Percentiles rank a stretch among this genome's conserved stretches.
phyloP scores from a whole-genome alignment of 2,329 filamentous ascomycete genomes.

The Didymosphaeria variabile region DNA sequence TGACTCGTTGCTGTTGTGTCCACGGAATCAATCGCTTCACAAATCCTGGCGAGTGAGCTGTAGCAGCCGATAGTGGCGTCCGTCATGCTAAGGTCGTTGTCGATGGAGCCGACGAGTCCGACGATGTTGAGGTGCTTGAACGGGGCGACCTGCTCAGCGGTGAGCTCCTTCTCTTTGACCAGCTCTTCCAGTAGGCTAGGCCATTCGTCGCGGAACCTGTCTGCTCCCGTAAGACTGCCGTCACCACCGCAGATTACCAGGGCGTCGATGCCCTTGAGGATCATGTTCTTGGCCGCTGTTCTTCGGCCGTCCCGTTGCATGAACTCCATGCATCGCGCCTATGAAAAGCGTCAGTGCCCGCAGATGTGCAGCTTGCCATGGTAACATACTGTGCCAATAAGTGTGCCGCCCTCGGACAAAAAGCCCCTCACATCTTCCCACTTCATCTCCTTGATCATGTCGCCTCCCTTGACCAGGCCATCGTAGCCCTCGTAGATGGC shows the following conservation, averaged over 20 bases:
- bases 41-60: constrained; percentile 90
- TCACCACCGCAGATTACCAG: constrained; percentile 97
- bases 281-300: constrained; percentile 91
- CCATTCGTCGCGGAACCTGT: constrained; percentile 93
- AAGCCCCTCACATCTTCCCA: constrained; percentile 97
- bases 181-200: constrained; percentile 86
- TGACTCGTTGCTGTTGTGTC: constrained; percentile 95
- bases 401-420: constrained; percentile 90
- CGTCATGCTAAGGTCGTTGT: constrained; percentile 97
- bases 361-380: not conserved
- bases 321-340: constrained; percentile 87
- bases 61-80: constrained; percentile 98
- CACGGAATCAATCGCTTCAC: constrained; percentile 95
- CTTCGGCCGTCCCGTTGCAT: constrained; percentile 86
- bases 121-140: constrained; percentile 95
- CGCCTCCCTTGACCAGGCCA: constrained; percentile 86
- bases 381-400: constrained; percentile 76
- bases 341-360: constrained; percentile 1
- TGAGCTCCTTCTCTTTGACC: constrained; percentile 76
- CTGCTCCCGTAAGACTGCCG: constrained; percentile 87
- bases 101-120: constrained; percentile 93
- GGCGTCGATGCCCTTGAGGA: constrained; percentile 91
- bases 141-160: constrained; percentile 73
- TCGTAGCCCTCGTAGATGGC: constrained; percentile 90
- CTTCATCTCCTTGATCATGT: constrained; percentile 85